Base-by-base conservation (phyloP, 1,284 basidiomycete species). In the Schizophyllum commune region DNA sequence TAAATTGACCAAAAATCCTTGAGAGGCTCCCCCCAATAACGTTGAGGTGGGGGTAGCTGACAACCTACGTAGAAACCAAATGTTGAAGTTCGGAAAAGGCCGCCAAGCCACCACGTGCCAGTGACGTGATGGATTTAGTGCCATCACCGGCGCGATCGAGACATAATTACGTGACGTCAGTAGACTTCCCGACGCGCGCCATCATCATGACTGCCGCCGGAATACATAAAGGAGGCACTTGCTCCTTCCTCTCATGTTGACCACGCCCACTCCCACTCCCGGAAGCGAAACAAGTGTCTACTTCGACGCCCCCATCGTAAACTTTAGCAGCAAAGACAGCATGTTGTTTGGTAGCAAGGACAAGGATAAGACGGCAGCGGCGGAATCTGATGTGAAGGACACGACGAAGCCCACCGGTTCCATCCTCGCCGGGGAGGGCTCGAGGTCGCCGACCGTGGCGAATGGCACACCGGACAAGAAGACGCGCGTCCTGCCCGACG, bases 241-340 rank as follows among this genome's bases (percentile, higher is more conserved):
- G 39, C 39, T 11, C 17, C 17, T 47, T 47, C 20, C 33, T 39
- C 32, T 58, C 57, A 17, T 58, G 39, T 13, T 13, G 13, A 13
- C 9, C 39, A 47, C 39, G 39, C 39, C 39, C 39, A 47, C 39
- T 4, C 60, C 64, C 6, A 70, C 75, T 47, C 74, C 76, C 33
- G 62, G 68, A 58, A 77, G 74, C 69, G 75, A 73, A 59, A 69
- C 15, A 7, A 62, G 65, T 4, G 57, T 65, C 17, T 67, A 67
- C 55, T 67, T 65, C 39, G 66, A 67, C 66, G 65, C 65, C 7
- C 66, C 63, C 13, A 60, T 60, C 53, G 8, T 55, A 27, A 59
- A 60, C 58, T 62, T 62, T 55, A 15, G 51, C 57, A 58, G 54
- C 15, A 47, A 47, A 3, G 17, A 47, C 2, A 47, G 9, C 39